These are phyloP conservation scores for Austroboletus rostrupii DNA, from an alignment of 1,284 basidiomycete species.

Conservation along the genomic window DNA sequence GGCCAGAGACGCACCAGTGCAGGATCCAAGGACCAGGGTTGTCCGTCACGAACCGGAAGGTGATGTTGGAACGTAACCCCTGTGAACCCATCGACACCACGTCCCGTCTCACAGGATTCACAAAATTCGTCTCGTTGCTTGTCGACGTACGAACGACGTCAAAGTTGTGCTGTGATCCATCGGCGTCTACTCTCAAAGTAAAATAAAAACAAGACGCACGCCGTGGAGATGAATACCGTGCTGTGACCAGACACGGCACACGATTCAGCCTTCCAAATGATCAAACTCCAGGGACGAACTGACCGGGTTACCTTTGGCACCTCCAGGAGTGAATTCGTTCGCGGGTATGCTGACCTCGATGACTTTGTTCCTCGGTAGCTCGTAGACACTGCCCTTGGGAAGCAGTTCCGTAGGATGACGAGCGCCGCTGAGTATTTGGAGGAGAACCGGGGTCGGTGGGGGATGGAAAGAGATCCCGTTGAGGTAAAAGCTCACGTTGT, in stretches of 20 bases:
- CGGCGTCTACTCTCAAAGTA: not conserved
- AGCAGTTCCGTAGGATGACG: constrained; percentile 40
- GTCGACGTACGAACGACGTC: constrained; percentile 31
- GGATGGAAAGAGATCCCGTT: constrained; percentile 35
- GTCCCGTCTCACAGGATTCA: constrained; percentile 31
- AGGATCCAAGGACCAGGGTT: constrained; percentile 32
- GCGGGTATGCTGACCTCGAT: constrained; percentile 41
- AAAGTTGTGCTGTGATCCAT: constrained; percentile 35
- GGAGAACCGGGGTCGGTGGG: constrained; percentile 43
- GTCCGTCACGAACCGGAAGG: constrained; percentile 28
- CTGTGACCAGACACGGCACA: constrained; percentile 11
- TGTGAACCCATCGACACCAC: constrained; percentile 30
- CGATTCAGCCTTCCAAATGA: not conserved
- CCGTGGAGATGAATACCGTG: constrained; percentile 36
- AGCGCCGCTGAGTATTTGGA: constrained; percentile 51
- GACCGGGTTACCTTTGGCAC: constrained; percentile 35
- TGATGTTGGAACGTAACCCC: constrained; percentile 27
- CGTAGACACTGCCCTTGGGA: constrained; percentile 42
- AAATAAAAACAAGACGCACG: constrained; percentile 14
- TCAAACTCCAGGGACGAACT: constrained; percentile 15
- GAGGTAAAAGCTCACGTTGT: constrained; percentile 27
- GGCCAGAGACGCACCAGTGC: constrained; percentile 25
- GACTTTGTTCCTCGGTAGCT: constrained; percentile 42
- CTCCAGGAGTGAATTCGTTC: constrained; percentile 26
- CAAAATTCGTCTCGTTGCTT: constrained; percentile 27